Evolutionary conservation across 257 asterid genomes (phyloP), one percentile per base, ranked within the genome.

Genomic region (Ilex asprella): DNA sequence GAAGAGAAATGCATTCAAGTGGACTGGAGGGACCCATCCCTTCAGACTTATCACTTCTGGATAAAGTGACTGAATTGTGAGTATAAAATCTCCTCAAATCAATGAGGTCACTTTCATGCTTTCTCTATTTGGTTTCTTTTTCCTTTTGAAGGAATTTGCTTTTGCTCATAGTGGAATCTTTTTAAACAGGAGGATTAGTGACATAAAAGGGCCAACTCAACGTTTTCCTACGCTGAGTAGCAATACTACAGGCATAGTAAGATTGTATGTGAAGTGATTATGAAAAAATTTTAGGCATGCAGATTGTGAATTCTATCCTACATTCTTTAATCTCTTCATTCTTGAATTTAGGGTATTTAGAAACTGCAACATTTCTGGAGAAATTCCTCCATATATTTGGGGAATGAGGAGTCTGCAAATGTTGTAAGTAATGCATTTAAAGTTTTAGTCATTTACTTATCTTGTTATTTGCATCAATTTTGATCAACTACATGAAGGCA

Each of bases 1-100:
- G 77, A 76, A 91, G 98, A 56, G 98, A 91, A 72, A 76, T 88
- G 92, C 79, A 86, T 44, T 89, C 96, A 16, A 82, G 88, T 55
- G 98, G 98, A 75, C 72, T 91, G 64, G 78, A 73, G 67, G 96
- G 96, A 41, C 95, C 98, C 44, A 81, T 91, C 74, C 96, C 95
- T 59, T 54, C 71, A 49, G 75, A 69, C 76, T 81, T 91, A 73
- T 88, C 96, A 51, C 84, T 78, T 71, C 82, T 88, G 67, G 69
- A 77, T 74, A 68, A 70, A 74, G 75, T 91, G 69, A 62, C 39
- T 32, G 71, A 71, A 67, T 73, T 91, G 98, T 91, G 82, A 91
- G 96, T 84, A 51, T 21, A 55, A 47, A 21, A 44, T 62, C 13
- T n/a, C 44, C 31, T 31, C 55, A 44, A 57, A 50, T 30, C 41